Conservation (phyloP, 1,284 basidiomycete species). For the Earliella scabrosa region DNA sequence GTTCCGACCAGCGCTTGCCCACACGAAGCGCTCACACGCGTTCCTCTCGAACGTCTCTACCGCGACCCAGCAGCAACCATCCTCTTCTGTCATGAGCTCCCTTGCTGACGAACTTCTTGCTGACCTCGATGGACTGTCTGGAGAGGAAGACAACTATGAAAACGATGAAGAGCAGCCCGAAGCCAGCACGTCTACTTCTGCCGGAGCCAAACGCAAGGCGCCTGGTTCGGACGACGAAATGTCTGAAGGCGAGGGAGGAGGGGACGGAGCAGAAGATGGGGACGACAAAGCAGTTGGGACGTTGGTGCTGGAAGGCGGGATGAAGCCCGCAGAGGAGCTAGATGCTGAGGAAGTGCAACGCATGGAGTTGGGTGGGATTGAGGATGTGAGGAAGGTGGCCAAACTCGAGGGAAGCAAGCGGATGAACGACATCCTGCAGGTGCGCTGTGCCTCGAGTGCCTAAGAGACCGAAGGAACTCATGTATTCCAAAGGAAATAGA, state of each 20-base stretch:
- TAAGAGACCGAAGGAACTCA: background rate
- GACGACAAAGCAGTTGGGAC: slow-evolving; percentile 51
- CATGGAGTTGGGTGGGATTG: slow-evolving; percentile 85
- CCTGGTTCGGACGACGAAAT: slow-evolving; percentile 54
- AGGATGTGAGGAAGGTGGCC: slow-evolving; percentile 87
- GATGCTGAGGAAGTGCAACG: slow-evolving; percentile 91
- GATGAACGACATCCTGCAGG: slow-evolving; percentile 86
- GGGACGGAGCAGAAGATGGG: slow-evolving; percentile 43
- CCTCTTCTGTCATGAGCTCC: slow-evolving; percentile 60
- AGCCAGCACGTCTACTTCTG: slow-evolving; percentile 34
- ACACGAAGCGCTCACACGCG: too few species aligned
- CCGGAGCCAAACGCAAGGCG: slow-evolving; percentile 66
- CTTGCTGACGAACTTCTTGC: slow-evolving; percentile 89
- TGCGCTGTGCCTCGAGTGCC: slow-evolving; percentile 34
- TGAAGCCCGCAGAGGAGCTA: slow-evolving; percentile 91
- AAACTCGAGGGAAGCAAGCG: slow-evolving; percentile 87
- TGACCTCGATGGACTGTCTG: slow-evolving; percentile 82
- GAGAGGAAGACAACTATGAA: slow-evolving; percentile 56
- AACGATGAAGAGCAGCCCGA: slow-evolving; percentile 45
- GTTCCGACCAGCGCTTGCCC: too few species aligned
- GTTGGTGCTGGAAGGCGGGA: slow-evolving; percentile 87
- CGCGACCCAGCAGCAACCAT: too few species aligned
- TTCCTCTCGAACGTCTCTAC: too few species aligned
- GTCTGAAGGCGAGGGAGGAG: slow-evolving; percentile 50
- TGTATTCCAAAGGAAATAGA: slow-evolving; percentile 76